Evolutionary conservation across 495 filamentous ascomycete genomes (phyloP), one percentile per base, ranked within the genome.

Genomic region (Thermochaetoides thermophila): DNA sequence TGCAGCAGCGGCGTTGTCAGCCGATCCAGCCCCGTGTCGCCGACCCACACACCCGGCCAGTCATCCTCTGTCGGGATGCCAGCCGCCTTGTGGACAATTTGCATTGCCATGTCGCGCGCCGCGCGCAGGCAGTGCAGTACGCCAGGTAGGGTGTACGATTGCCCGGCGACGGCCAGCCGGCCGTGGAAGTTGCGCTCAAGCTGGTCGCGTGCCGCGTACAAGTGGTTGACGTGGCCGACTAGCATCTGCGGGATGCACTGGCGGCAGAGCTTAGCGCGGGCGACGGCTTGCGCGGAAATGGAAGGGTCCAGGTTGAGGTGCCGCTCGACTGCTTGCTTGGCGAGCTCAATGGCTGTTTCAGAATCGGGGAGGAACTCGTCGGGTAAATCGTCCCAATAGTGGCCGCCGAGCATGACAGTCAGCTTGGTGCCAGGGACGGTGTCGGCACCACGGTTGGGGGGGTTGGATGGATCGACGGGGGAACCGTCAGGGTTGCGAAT

Each of bases 381-480:
- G 10, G 56, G 51, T 16, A 65, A 53, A 26, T 52, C 64, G 42
- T 82, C 72, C 87, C 86, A 96, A 61, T 78, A 85, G 57, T 95
- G 87, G 5, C 89, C 89, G 31, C 89, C 89, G 15, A 96, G 56
- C 81, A 99, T 92, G 32, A 96, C 80, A 10, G 87, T 95, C 19
- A 99, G 52, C 49, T 92, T 94, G 11, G 84, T 94, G 19, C 83
- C 84, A 0, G 54, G 50, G 16, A 60, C 53, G 28, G 75, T 71
- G 45, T 72, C 67, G 10, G 57, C 63, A 30, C 48, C 46, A n/a
- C 55, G 38, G 27, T 43, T 35, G 43, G 38, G 17, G 25, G 27
- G 32, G n/a, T n/a, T n/a, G n/a, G n/a, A n/a, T n/a, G n/a, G n/a
- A n/a, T n/a, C n/a, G n/a, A n/a, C n/a, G n/a, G n/a, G n/a, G n/a